phyloP scores from a whole-genome alignment of 2,329 filamentous ascomycete genomes.

The Exophiala alcalophila region DNA sequence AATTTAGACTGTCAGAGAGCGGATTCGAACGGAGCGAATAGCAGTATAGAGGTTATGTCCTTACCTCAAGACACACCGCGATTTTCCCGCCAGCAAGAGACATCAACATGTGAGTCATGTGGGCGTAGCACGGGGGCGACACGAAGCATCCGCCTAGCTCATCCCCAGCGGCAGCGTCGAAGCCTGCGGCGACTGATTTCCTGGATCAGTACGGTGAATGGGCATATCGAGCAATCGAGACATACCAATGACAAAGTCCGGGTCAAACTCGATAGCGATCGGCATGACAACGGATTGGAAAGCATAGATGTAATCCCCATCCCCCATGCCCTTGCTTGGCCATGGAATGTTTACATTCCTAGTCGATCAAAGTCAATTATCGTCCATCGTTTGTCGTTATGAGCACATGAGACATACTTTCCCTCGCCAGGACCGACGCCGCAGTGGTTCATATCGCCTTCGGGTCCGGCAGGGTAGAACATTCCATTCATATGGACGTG shows the following conservation, averaged over 20 bases:
- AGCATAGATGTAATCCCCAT: slow-evolving; percentile 91
- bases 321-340: slow-evolving; percentile 75
- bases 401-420: slow-evolving; percentile 40
- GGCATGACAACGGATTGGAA: slow-evolving; percentile 97
- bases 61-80: slow-evolving; percentile 83
- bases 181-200: slow-evolving; percentile 74
- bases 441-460: slow-evolving; percentile 59
- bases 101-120: slow-evolving; percentile 99
- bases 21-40: no score
- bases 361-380: no score
- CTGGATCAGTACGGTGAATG: slow-evolving; percentile 20
- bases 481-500: slow-evolving; percentile 80
- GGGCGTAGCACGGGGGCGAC: slow-evolving; percentile 84
- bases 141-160: slow-evolving; percentile 91
- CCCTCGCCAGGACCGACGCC: slow-evolving; percentile 58
- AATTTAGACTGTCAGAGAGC: no score
- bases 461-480: slow-evolving; percentile 72
- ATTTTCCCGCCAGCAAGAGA: slow-evolving; percentile 85
- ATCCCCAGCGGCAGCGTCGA: slow-evolving; percentile 92
- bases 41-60: no score
- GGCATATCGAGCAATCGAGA: neutral
- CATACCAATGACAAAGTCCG: slow-evolving; percentile 78
- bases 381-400: no score
- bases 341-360: slow-evolving; percentile 68
- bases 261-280: slow-evolving; percentile 87